phyloP scores from a whole-genome alignment of 2,329 filamentous ascomycete species.

The Fusarium foetens region DNA sequence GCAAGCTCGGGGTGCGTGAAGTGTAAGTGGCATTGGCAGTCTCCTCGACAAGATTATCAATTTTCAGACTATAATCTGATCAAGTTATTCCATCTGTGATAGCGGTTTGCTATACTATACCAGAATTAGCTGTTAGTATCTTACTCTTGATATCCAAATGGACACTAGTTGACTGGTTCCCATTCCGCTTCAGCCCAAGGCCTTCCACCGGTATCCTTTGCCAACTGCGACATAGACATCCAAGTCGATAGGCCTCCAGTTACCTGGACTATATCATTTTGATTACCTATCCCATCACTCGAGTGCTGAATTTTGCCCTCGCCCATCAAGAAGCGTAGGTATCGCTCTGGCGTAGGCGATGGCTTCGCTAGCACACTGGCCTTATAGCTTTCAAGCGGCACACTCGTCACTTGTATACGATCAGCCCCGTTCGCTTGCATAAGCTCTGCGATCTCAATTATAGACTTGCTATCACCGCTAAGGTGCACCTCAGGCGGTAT shows the following conservation, averaged over 20 bases:
- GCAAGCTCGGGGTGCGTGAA: background rate
- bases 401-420: background rate
- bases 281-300: background rate
- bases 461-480: background rate
- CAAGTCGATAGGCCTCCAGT: background rate
- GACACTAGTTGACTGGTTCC: background rate
- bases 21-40: background rate
- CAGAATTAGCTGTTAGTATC: fast-evolving
- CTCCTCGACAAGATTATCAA: background rate
- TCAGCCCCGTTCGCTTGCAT: background rate
- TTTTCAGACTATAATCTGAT: background rate
- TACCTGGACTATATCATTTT: background rate
- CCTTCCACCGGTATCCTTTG: background rate
- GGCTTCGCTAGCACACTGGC: background rate
- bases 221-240: background rate
- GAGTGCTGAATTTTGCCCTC: background rate
- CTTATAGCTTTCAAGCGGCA: background rate
- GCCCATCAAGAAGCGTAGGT: background rate
- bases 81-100: background rate
- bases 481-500: background rate
- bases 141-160: background rate
- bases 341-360: background rate
- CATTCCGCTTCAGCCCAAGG: background rate
- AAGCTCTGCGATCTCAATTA: background rate
- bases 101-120: fast-evolving